Conservation (phyloP, 2,329 filamentous ascomycete species). For the Fusarium odoratissimum region DNA sequence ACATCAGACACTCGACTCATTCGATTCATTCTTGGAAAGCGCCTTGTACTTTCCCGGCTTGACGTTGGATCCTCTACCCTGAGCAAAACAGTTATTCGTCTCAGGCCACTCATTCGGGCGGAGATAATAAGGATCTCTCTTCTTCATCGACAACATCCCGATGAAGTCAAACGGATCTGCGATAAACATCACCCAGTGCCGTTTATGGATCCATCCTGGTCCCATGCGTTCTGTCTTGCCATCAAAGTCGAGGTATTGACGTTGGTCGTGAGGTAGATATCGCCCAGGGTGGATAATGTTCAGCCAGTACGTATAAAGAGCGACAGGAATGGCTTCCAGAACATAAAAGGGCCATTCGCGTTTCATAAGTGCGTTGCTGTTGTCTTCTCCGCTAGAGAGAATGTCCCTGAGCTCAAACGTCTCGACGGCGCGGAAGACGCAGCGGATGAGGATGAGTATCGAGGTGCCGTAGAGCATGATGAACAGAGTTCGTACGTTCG, state of each 20-base stretch:
- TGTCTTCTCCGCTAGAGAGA: constrained; percentile 21
- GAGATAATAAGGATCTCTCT: constrained; percentile 40
- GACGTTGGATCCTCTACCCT: constrained; percentile 37
- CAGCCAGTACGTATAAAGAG: constrained; percentile 56
- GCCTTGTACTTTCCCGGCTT: constrained; percentile 18
- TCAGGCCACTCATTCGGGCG: constrained; percentile 34
- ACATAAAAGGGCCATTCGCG: constrained; percentile 61
- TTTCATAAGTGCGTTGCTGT: constrained; percentile 47
- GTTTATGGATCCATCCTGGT: constrained; percentile 43
- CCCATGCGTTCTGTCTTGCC: constrained; percentile 50
- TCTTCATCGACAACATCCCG: constrained; percentile 41
- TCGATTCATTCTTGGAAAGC: constrained; percentile 21
- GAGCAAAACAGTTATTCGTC: constrained; percentile 38
- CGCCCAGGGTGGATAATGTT: constrained; percentile 57
- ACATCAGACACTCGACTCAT: constrained; percentile 17
- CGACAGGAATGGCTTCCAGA: constrained; percentile 58
- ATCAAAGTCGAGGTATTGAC: constrained; percentile 55
- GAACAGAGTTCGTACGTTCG: constrained; percentile 39
- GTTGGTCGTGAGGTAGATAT: constrained; percentile 53
- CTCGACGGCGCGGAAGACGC: constrained; percentile 43
- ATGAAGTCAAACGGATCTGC: constrained; percentile 41
- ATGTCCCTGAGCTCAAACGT: constrained; percentile 37
- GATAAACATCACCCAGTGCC: constrained; percentile 30
- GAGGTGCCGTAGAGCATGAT: constrained; percentile 45
- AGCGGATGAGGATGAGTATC: constrained; percentile 40